Evolutionary conservation across 257 asterid species (phyloP), one percentile per base, ranked within the genome.

Genomic region (Datura wrightii): DNA sequence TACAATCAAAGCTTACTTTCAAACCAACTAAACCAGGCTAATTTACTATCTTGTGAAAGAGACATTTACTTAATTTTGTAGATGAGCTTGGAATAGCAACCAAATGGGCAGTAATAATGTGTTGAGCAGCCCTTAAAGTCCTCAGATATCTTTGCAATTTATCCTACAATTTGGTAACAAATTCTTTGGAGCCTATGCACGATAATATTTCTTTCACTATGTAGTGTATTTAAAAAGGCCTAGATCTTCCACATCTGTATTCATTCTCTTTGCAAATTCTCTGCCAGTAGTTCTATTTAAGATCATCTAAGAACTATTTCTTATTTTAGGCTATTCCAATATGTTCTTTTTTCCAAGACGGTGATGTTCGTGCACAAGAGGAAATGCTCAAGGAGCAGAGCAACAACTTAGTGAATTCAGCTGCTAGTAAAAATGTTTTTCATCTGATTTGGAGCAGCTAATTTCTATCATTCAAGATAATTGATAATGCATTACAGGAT

Each of bases 331-430:
- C 0, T 5, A 78, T 78, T 34, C 79, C 15, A 55, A 67, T 36
- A 36, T 52, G 15, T 3, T 36, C 16, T 2, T 58, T 46, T 74
- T 79, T 16, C 42, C 83, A 96, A 98, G 99, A 93, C 9, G 95
- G 94, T 50, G 94, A 97, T 85, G 79, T 88, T 74, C 79, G 62
- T 78, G 94, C 91, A 3, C 98, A 97, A 90, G 98, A 94, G 92
- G 98, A 95, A 88, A 89, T 97, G 98, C 96, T 95, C n/a, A 92
- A 74, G 90, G 89, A 84, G 88, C 96, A 90, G 93, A 96, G 98
- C 69, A 91, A 90, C 91, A 91, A 90, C 88, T 84, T 90, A 85
- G 90, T 97, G 86, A 90, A 69, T 82, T 94, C 90, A 46, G 65
- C 94, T 63, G 98, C 98, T 83, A 97, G 99, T 91, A 93, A 86